Base-by-base conservation (phyloP, 2,329 filamentous ascomycete genomes). In the Blastomyces silverae region DNA sequence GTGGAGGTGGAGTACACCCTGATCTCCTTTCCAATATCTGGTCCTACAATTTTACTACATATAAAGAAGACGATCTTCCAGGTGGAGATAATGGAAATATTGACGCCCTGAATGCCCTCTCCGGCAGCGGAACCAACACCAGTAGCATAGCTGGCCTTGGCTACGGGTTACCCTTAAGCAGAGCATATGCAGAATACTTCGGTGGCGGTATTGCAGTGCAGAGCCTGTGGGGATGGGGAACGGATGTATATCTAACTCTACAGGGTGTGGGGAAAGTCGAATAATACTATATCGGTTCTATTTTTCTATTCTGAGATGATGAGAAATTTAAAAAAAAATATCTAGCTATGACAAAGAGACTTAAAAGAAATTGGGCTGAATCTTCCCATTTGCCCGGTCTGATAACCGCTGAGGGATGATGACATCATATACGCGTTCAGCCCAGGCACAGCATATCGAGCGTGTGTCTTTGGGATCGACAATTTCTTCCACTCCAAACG, bases 121-220 rank as follows among this genome's bases (percentile, higher is more conserved):
- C 89, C 1, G 84, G 84, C 1, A 86, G 87, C 39, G 88, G 87
- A 64, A 86, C 85, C 0, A 89, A 90, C 62, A 84, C 85, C 0
- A 92, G 89, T 73, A 93, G 90, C 56, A 95, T 99, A 66, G 94
- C 94, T 0, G 94, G 94, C 0, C 78, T 99, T 60, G 94, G 94
- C 0, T 99, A 99, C 74, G 94, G 94, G 0, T 75, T 99, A 67
- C 94, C 94, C 1, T 78, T 99, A 28, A 92, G 92, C 63, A 84
- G 94, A 67, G 93, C 94, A 0, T 99, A 99, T 73, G 94, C 94
- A 0, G 93, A 99, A 79, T 99, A 97, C 72, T 99, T 99, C 80
- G 94, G 94, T 1, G 94, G 94, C 0, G 92, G 92, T 2, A 94
- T 99, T 65, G 88, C 88, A 4, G 88, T 99, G n/a, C 93, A 99